These are phyloP conservation scores for Cryptosporidium ryanae DNA, from an alignment of 169 alveolate genomes.

Conservation along the genomic window DNA sequence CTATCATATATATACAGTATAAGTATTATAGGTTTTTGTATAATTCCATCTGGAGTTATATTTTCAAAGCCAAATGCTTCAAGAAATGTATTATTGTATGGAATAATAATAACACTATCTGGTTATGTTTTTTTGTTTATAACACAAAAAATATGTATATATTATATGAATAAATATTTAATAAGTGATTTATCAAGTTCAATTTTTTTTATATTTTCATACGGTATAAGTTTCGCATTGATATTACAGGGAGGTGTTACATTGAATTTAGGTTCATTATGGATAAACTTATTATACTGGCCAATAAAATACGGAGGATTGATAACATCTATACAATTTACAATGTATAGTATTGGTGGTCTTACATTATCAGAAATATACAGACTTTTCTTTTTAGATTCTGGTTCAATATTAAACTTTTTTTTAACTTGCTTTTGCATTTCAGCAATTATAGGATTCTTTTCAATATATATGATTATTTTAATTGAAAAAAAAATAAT, in stretches of 20 bases:
- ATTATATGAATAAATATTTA: conserved; percentile 48
- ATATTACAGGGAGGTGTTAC: conserved; percentile 66
- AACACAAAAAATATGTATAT: conserved; percentile 33
- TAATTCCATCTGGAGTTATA: conserved; percentile 51
- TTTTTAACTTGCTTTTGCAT: conserved; percentile 38
- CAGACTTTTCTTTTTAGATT: conserved; percentile 8
- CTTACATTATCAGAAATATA: conserved; percentile 51
- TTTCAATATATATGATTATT: conserved; percentile 36
- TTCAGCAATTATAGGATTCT: conserved; percentile 17
- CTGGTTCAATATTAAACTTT: conserved; percentile 37
- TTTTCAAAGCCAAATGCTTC: conserved; percentile 59
- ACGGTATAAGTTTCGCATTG: conserved; percentile 63
- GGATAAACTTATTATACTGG: conserved; percentile 65
- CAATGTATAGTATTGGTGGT: conserved; percentile 67
- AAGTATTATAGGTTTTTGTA: conserved; percentile 48
- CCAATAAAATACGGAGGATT: conserved; percentile 55
- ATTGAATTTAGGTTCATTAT: conserved; percentile 60
- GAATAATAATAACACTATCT: conserved; percentile 23
- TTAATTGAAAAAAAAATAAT: conserved; percentile 29
- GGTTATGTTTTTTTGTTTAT: conserved; percentile 35
- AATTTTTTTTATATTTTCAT: conserved; percentile 3
- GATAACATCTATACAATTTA: conserved; percentile 59
- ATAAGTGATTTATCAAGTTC: conserved; percentile 51
- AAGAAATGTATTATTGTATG: conserved; percentile 57
- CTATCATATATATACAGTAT: conserved; percentile 60